Conservation (phyloP, 129 eudicot genomes). For the Lactuca sativa region DNA sequence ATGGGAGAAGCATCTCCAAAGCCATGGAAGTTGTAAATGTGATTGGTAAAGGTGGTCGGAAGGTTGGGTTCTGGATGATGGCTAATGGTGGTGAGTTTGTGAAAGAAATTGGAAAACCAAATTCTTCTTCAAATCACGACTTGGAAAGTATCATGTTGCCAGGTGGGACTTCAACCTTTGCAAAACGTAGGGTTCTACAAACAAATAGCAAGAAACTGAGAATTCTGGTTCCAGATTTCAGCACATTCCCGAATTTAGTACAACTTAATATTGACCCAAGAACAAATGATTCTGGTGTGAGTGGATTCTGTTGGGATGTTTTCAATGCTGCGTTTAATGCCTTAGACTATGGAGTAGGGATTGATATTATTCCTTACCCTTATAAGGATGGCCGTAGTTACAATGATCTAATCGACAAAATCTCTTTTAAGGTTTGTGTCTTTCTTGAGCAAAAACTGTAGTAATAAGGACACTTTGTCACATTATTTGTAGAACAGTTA, state of each 20-base stretch:
- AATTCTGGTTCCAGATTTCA: conserved; percentile 27
- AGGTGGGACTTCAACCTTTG: conserved; percentile 11
- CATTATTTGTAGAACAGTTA: background rate
- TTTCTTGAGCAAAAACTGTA: background rate
- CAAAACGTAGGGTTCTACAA: conserved; percentile 36
- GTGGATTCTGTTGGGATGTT: conserved; percentile 43
- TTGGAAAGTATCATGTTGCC: conserved; percentile 32
- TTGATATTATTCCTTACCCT: background rate
- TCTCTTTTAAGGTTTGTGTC: background rate
- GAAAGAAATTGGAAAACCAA: conserved; percentile 4
- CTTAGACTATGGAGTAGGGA: conserved; percentile 1
- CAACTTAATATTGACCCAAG: background rate
- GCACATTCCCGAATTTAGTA: conserved; percentile 19
- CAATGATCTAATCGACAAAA: conserved; percentile 12
- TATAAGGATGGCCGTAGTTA: conserved; percentile 5
- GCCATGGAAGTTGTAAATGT: conserved; percentile 13
- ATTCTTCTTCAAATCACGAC: background rate
- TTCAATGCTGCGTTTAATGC: conserved; percentile 31
- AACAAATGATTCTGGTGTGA: background rate
- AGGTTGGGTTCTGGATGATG: conserved; percentile 37
- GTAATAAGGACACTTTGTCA: background rate
- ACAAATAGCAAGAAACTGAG: conserved; percentile 27
- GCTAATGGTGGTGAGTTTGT: conserved; percentile 6
- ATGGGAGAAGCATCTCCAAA: conserved; percentile 6
- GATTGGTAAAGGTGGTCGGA: background rate